phyloP scores from a whole-genome alignment of 1,284 basidiomycete genomes.

The Irpex rosettiformis region DNA sequence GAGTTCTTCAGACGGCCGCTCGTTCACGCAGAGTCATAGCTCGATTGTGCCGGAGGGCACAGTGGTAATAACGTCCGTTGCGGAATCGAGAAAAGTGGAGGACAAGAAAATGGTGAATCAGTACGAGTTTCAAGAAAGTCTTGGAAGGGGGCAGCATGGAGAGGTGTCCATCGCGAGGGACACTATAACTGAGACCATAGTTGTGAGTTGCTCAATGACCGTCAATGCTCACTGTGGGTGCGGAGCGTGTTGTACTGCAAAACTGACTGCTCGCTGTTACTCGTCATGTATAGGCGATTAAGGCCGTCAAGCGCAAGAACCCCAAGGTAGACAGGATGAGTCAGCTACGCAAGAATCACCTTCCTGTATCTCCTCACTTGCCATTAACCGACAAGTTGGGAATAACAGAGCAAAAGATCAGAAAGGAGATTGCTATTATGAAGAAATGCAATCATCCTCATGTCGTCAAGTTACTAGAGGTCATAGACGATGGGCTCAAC shows the following conservation, averaged over 20 bases:
- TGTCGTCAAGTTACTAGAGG: conserved; percentile 89
- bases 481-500: conserved; percentile 90
- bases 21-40: neutral
- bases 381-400: conserved; percentile 58
- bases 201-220: conserved; percentile 10
- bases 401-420: conserved; percentile 78
- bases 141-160: conserved; percentile 82
- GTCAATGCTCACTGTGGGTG: neutral
- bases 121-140: conserved; percentile 65
- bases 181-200: conserved; percentile 35
- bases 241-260: neutral
- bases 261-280: neutral
- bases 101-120: conserved; percentile 67
- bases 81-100: neutral
- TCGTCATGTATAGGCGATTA: conserved; percentile 75
- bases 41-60: conserved; percentile 23
- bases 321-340: conserved; percentile 51
- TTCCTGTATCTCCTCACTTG: conserved; percentile 47
- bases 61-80: conserved; percentile 53
- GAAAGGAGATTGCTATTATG: conserved; percentile 96
- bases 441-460: conserved; percentile 93
- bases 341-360: conserved; percentile 47
- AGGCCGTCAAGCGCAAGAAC: conserved; percentile 69
- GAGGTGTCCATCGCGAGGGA: conserved; percentile 74
- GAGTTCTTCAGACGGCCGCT: neutral